phyloP scores from a whole-genome alignment of 2,329 filamentous ascomycete genomes.

The Teratosphaeria destructans region DNA sequence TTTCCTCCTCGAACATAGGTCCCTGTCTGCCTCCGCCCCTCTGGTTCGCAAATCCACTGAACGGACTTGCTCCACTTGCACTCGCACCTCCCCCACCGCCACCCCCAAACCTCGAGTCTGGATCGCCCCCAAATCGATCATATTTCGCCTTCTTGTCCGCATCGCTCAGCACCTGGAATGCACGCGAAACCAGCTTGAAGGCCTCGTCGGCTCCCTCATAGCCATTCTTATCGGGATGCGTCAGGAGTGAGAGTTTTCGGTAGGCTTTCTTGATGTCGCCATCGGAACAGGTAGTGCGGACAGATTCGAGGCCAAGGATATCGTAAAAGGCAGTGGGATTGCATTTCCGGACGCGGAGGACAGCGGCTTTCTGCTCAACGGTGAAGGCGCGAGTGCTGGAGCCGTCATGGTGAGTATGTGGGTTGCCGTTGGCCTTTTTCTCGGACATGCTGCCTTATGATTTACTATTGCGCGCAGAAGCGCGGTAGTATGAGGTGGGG shows the following conservation, averaged over 20 bases:
- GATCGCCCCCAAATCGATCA: conserved; percentile 83
- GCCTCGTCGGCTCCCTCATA: conserved; percentile 92
- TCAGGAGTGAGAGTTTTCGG: conserved; percentile 83
- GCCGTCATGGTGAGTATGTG: conserved; percentile 55
- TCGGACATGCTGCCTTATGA: conserved; percentile 5
- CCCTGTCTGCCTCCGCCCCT: conserved; percentile 33
- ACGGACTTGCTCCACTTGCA: conserved; percentile 51
- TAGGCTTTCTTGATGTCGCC: conserved; percentile 95
- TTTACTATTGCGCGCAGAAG: background rate
- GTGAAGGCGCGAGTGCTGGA: conserved; percentile 72
- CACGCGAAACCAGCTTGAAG: conserved; percentile 94
- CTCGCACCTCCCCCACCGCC: conserved; percentile 24
- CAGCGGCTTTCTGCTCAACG: conserved; percentile 80
- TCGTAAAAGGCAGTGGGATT: conserved; percentile 86
- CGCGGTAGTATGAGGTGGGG: conserved; percentile 1
- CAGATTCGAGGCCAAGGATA: conserved; percentile 64
- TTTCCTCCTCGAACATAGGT: conserved; percentile 75
- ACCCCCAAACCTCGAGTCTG: conserved; percentile 70
- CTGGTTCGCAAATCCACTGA: conserved; percentile 48
- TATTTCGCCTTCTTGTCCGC: conserved; percentile 84
- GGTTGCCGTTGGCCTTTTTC: conserved; percentile 4
- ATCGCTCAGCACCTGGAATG: conserved; percentile 87
- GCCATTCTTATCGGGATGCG: conserved; percentile 98
- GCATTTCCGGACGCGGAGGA: conserved; percentile 79
- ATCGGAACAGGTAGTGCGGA: conserved; percentile 59